Evolutionary conservation across 116 monocot genomes (phyloP).

Genomic region (Dioscorea cayenensis): DNA sequence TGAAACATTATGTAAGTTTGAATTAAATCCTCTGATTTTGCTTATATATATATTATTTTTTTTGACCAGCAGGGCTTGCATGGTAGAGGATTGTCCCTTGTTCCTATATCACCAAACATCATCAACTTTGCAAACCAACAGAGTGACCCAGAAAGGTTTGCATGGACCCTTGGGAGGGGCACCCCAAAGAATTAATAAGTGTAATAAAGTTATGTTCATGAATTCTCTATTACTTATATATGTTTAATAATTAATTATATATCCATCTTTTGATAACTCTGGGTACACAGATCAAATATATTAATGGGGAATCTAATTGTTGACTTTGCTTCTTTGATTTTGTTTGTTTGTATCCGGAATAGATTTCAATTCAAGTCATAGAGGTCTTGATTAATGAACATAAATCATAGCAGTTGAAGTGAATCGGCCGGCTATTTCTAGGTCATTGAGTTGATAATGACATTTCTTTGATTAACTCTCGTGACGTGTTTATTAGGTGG

Average conservation of each 20-base stretch:
- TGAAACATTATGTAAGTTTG: too few species aligned
- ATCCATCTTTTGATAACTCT: background rate
- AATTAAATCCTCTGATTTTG: background rate
- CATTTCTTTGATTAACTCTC: background rate
- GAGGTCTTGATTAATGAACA: background rate
- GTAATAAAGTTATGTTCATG: background rate
- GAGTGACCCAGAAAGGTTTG: background rate
- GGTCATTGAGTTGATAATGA: background rate
- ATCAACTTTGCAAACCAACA: background rate
- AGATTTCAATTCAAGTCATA: background rate
- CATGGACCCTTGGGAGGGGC: background rate
- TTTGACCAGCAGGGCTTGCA: constrained; percentile 3
- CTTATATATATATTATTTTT: background rate
- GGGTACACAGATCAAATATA: background rate
- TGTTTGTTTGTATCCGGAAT: background rate
- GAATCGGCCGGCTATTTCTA: background rate
- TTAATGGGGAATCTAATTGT: background rate
- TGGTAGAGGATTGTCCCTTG: constrained; percentile 20
- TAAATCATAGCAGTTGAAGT: background rate
- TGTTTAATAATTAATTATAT: background rate
- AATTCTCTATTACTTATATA: background rate
- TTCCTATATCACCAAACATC: constrained; percentile 8
- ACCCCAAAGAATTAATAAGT: background rate
- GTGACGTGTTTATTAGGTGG: background rate
- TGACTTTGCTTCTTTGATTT: background rate